Percentiles rank a stretch among this genome's conserved stretches.
Evolutionary conservation across 768 basidiomycete species (phyloP).

Genomic region (Suillus variegatus): DNA sequence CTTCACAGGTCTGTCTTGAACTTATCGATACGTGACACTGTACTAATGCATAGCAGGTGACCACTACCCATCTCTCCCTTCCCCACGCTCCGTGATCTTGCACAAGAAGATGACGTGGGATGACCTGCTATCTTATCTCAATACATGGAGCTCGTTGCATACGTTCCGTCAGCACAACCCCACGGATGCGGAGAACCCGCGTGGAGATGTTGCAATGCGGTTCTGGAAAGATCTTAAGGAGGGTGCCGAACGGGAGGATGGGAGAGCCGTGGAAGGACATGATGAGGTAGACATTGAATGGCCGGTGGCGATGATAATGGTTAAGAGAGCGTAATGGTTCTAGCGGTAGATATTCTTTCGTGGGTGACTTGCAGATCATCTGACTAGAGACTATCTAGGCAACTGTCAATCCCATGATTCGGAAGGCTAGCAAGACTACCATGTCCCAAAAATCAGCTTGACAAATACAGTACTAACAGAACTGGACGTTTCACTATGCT

Average conservation of each 20-base stretch:
- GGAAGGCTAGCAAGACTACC: no score
- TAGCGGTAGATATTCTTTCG: background rate
- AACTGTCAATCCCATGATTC: background rate
- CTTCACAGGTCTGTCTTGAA: slow-evolving; percentile 50
- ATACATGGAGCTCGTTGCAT: slow-evolving; percentile 71
- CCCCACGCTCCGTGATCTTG: slow-evolving; percentile 48
- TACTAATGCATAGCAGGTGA: slow-evolving; percentile 31
- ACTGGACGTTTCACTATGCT: background rate
- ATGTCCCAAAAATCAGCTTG: no score
- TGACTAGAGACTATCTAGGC: background rate
- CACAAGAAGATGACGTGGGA: slow-evolving; percentile 63
- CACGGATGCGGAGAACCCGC: slow-evolving; percentile 45
- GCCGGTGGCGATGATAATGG: slow-evolving; percentile 35
- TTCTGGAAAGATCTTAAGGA: slow-evolving; percentile 59
- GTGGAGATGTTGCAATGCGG: slow-evolving; percentile 65
- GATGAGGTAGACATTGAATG: slow-evolving; percentile 41
- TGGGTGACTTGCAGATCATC: background rate
- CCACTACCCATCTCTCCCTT: slow-evolving; percentile 41
- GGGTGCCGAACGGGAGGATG: slow-evolving; percentile 30
- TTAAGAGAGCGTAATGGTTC: slow-evolving; percentile 9
- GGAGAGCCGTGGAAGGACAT: slow-evolving; percentile 20
- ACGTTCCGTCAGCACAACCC: slow-evolving; percentile 66
- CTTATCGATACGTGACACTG: background rate
- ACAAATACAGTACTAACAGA: no score
- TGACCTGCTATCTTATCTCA: slow-evolving; percentile 65